phyloP scores from a whole-genome alignment of 1,284 basidiomycete species.

The Thecaphora thlaspeos region DNA sequence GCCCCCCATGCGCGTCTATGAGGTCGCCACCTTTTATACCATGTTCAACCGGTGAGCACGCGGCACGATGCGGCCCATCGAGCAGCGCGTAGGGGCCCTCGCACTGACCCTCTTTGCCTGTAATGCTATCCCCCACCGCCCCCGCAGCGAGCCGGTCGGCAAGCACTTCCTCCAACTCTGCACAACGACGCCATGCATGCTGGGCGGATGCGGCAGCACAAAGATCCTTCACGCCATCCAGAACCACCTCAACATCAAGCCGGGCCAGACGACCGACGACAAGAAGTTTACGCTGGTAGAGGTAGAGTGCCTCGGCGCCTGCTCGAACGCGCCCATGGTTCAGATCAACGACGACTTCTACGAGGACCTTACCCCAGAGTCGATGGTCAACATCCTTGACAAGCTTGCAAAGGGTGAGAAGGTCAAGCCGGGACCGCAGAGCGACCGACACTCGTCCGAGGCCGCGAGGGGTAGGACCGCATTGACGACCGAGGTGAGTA shows the following conservation, averaged over 20 bases:
- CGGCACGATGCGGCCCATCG: too few relatives aligned
- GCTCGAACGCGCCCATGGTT: constrained; percentile 99
- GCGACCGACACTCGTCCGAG: constrained; percentile 78
- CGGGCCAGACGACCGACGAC: constrained; percentile 88
- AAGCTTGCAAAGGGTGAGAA: constrained; percentile 80
- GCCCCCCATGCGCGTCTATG: constrained; percentile 98
- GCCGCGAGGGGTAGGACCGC: constrained; percentile 75
- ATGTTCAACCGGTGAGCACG: constrained; percentile 69
- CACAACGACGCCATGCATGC: constrained; percentile 98
- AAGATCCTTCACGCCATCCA: constrained; percentile 85
- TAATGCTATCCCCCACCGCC: constrained; percentile 3
- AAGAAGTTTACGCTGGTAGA: constrained; percentile 97
- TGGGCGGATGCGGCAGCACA: constrained; percentile 78
- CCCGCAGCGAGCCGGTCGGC: constrained; percentile 75
- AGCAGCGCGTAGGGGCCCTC: too few relatives aligned
- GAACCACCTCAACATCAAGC: constrained; percentile 76
- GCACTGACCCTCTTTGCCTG: neutral
- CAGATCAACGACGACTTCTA: constrained; percentile 96
- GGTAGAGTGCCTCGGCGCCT: constrained; percentile 95
- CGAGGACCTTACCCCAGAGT: constrained; percentile 92
- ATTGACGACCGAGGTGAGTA: constrained; percentile 73
- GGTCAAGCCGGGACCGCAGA: constrained; percentile 89
- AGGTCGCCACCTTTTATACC: constrained; percentile 99
- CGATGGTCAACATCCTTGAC: constrained; percentile 82
- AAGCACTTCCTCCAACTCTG: constrained; percentile 95